Evolutionary conservation across 169 alveolate species (phyloP), one percentile per base, ranked within the genome.

Genomic region (Plasmodium yoelii): DNA sequence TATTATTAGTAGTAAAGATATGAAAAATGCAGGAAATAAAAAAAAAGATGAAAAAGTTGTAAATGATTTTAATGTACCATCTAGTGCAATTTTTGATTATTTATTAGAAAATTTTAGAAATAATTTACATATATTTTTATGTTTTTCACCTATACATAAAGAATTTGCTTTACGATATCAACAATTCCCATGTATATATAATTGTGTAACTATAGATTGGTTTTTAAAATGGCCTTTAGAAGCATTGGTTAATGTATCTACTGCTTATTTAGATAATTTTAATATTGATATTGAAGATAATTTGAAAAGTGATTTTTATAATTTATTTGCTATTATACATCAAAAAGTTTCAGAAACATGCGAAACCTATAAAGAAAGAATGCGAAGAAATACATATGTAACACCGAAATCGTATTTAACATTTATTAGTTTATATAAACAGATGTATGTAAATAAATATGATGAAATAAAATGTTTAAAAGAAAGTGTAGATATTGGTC

Each of bases 141-240:
- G 99, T 73, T 98, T 98, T 98, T 97, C 99, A 55, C 99, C 99
- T 10, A 98, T 97, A 39, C 99, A 98, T 53, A 95, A 97, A 47
- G 97, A 97, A 80, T 97, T 97, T 97, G 97, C 99, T 69, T 98
- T 97, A 84, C 94, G 99, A 75, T 97, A 98, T 80, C 96, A 98
- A 87, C 98, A 97, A 93, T 97, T 98, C 98, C 99, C 99, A n/a
- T 98, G 98, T 42, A 93, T 98, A 53, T 97, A 97, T 94, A 96
- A 97, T 69, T 97, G 98, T 88, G 98, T 99, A 90, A 97, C 99
- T 44, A 97, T 98, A 87, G 97, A 97, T 82, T 98, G 99, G 99
- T 97, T 95, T 92, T 92, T 95, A 91, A 98, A 98, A 44, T 98
- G 99, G 99, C 99, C 99, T 44, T 97, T 97, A 93, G 99, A 97